Evolutionary conservation across 495 filamentous ascomycete genomes (phyloP).

Genomic region (Zalerion maritima): DNA sequence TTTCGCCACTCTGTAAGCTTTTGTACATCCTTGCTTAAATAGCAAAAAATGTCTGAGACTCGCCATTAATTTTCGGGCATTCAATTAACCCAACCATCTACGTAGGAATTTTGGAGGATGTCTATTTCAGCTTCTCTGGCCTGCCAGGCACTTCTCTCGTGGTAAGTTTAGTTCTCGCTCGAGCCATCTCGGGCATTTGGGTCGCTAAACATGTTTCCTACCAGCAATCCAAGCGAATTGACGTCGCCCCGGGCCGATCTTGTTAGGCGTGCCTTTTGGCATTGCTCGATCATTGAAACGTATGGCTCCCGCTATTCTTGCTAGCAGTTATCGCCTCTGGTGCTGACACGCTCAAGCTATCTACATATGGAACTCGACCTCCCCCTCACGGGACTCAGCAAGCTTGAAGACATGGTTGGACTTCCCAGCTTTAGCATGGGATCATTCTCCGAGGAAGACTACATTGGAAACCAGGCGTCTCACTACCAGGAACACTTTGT

Average conservation of each 20-base stretch:
- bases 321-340: conserved; percentile 1
- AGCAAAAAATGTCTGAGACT: too few species aligned
- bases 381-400: conserved; percentile 35
- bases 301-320: conserved; percentile 10
- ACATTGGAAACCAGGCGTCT: conserved; percentile 30
- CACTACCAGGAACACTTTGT: conserved; percentile 42
- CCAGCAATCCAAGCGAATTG: conserved; percentile 32
- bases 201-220: too few species aligned
- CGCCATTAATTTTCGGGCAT: too few species aligned
- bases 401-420: conserved; percentile 32
- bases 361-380: conserved; percentile 42
- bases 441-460: conserved; percentile 29
- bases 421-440: conserved; percentile 34
- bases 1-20: conserved; percentile 32
- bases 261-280: conserved; percentile 43
- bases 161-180: too few species aligned
- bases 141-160: conserved; percentile 35
- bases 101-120: conserved; percentile 44
- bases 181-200: too few species aligned
- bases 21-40: conserved; percentile 5
- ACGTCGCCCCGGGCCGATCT: conserved; percentile 31
- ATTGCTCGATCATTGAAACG: conserved; percentile 45
- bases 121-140: conserved; percentile 36
- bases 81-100: conserved; percentile 5
- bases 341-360: conserved; percentile 15